These are phyloP conservation scores for Aspergillus texensis DNA, from an alignment of 2,329 filamentous ascomycete genomes.

Conservation along the genomic window DNA sequence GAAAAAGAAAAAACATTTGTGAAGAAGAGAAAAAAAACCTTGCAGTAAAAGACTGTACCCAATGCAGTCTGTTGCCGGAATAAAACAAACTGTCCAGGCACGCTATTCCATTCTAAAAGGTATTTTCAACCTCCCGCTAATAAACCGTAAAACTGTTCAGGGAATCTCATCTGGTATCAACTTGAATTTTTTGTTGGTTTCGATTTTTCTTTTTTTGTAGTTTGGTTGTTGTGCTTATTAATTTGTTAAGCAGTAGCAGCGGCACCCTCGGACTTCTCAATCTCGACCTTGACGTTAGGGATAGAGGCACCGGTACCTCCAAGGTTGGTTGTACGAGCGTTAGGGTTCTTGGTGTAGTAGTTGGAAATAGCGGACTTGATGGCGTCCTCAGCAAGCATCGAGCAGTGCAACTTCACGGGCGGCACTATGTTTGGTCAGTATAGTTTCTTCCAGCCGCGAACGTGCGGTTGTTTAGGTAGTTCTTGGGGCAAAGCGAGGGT, in stretches of 20 bases:
- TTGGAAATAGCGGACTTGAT: conserved; percentile 91
- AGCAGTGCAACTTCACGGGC: conserved; percentile 88
- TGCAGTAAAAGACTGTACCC: conserved; percentile 28
- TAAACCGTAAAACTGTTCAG: conserved; percentile 7
- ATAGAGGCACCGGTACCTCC: conserved; percentile 72
- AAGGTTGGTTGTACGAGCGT: conserved; percentile 72
- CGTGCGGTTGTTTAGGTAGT: not conserved
- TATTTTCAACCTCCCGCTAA: conserved; percentile 7
- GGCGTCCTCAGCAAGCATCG: conserved; percentile 88
- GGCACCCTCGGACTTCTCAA: conserved; percentile 44
- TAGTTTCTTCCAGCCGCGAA: not conserved
- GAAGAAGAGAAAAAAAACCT: conserved; percentile 1
- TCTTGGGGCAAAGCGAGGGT: not conserved
- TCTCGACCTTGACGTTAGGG: conserved; percentile 56
- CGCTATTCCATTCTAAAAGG: conserved; percentile 19
- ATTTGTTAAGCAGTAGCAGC: conserved; percentile 27
- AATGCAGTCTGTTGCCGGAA: conserved; percentile 19
- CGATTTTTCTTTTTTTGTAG: conserved; percentile 12
- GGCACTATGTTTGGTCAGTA: conserved; percentile 49
- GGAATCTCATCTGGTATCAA: conserved; percentile 14
- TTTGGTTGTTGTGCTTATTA: not conserved
- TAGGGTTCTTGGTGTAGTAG: conserved; percentile 89
- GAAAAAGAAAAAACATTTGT: conserved; percentile 1
- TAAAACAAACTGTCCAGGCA: not conserved
- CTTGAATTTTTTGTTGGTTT: conserved; percentile 14